These are phyloP conservation scores for Juglanconis oblonga DNA, from an alignment of 2,329 filamentous ascomycete species.

Conservation along the genomic window DNA sequence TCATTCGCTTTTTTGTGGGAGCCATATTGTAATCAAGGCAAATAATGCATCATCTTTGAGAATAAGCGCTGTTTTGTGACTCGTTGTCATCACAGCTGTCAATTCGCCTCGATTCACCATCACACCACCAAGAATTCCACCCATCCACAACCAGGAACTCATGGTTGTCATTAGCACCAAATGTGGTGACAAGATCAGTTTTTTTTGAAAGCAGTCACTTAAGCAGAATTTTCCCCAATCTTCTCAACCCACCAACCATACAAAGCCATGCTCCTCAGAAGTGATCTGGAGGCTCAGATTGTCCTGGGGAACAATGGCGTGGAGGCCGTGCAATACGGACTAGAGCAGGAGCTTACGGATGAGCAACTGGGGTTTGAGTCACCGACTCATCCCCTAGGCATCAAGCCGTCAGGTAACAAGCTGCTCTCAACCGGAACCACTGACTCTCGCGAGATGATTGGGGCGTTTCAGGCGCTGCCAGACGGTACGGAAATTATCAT, in stretches of 20 bases:
- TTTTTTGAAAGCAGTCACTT: neutral
- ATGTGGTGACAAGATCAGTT: neutral
- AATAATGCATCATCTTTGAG: neutral
- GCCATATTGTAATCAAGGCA: neutral
- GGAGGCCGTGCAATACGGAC: neutral
- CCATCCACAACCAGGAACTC: neutral
- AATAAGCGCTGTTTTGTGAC: neutral
- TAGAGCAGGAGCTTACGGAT: constrained; percentile 4
- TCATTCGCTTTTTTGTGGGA: neutral
- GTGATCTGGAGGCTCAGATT: constrained; percentile 9
- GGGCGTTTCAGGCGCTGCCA: constrained; percentile 65
- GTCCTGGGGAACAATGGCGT: constrained; percentile 12
- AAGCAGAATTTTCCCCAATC: neutral
- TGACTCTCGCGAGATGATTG: constrained; percentile 66
- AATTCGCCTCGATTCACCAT: neutral
- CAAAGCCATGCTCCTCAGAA: constrained; percentile 16
- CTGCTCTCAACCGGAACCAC: constrained; percentile 57
- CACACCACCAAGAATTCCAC: neutral
- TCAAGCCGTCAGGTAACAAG: constrained; percentile 86
- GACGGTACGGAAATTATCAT: constrained; percentile 43
- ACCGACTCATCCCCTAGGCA: constrained; percentile 72
- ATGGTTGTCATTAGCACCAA: neutral
- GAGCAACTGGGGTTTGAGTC: constrained; percentile 32
- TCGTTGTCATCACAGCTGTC: neutral
- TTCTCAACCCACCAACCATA: neutral